A percentile compares a stretch with the other conserved stretches of the same genome.
Conservation (phyloP, 805 yeast species). For the Hemisphaericaspora nanyangensis region DNA sequence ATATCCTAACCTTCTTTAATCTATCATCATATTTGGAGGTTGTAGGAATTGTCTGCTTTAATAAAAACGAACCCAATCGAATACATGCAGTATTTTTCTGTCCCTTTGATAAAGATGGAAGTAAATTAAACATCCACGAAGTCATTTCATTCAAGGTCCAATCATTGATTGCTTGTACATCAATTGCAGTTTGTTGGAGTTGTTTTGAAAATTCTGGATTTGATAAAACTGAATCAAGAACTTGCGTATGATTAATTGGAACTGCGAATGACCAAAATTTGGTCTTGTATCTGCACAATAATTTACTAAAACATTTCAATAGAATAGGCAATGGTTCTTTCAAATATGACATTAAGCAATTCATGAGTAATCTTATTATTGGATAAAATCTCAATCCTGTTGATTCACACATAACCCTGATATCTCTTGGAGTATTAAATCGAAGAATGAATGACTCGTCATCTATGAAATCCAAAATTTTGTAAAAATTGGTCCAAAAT, state of each 20-base stretch:
- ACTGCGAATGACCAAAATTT: slow-evolving; percentile 54
- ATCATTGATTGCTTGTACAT: slow-evolving; percentile 1
- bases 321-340: slow-evolving; percentile 50
- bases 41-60: slow-evolving; percentile 2
- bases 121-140: slow-evolving; percentile 51
- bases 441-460: slow-evolving; percentile 28
- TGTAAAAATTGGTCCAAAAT: slow-evolving; percentile 47
- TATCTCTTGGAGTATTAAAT: slow-evolving; percentile 26
- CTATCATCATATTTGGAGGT: slow-evolving; percentile 1
- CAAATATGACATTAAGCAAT: slow-evolving; percentile 50
- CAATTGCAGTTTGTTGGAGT: slow-evolving; percentile 16
- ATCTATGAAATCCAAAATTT: slow-evolving; percentile 33
- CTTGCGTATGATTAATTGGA: slow-evolving; percentile 52
- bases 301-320: slow-evolving; percentile 46
- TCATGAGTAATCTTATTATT: slow-evolving; percentile 40
- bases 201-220: slow-evolving; percentile 45
- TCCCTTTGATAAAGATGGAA: slow-evolving; percentile 38
- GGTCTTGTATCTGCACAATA: slow-evolving; percentile 39
- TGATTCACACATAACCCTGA: slow-evolving; percentile 24
- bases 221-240: slow-evolving; percentile 57
- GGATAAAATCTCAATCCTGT: slow-evolving; percentile 31
- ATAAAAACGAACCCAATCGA: slow-evolving; percentile 33
- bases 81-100: slow-evolving; percentile 53
- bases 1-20: neutral
- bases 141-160: slow-evolving; percentile 38